Conservation (phyloP, 106 monocot species). For the Dendrobium nobile region DNA sequence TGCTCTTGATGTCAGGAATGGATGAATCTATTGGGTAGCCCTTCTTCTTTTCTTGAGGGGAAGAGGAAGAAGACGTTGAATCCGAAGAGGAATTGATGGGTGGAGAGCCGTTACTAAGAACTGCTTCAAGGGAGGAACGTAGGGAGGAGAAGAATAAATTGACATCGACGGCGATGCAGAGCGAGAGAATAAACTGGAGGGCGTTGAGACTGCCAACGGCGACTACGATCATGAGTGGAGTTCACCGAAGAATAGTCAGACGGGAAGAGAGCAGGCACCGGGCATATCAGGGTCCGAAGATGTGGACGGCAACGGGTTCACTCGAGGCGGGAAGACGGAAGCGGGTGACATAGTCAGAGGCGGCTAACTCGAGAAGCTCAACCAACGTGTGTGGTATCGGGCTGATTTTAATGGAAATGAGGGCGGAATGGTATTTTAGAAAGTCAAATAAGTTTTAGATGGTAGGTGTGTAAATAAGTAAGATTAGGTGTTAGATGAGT, state of each 20-base stretch:
- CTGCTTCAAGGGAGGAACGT: not conserved
- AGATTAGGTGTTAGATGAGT: no score
- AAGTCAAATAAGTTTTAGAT: no score
- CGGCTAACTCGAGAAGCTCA: constrained; percentile 8
- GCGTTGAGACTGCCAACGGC: constrained; percentile 37
- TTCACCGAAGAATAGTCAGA: constrained; percentile 22
- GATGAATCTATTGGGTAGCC: constrained; percentile 53
- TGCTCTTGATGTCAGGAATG: constrained; percentile 62
- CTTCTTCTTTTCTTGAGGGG: constrained; percentile 29
- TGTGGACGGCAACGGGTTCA: constrained; percentile 14
- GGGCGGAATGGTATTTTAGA: no score
- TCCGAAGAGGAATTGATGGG: constrained; percentile 6
- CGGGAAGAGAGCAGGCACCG: constrained; percentile 19
- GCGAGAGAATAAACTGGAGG: constrained; percentile 25
- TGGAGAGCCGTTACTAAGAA: constrained; percentile 12
- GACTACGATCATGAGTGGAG: constrained; percentile 44
- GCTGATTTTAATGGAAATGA: no score
- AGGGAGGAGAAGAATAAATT: constrained; percentile 8
- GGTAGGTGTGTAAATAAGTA: no score
- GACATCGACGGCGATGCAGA: constrained; percentile 23
- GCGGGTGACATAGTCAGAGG: not conserved
- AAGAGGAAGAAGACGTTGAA: constrained; percentile 13
- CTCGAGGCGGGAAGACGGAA: not conserved
- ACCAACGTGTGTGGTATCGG: no score
- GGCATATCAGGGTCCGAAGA: constrained; percentile 30